A percentile compares a stretch with the other conserved stretches of the same genome.
These are phyloP conservation scores for Botryosphaeria agaves DNA, from an alignment of 2,329 filamentous ascomycete species.

Conservation along the genomic window DNA sequence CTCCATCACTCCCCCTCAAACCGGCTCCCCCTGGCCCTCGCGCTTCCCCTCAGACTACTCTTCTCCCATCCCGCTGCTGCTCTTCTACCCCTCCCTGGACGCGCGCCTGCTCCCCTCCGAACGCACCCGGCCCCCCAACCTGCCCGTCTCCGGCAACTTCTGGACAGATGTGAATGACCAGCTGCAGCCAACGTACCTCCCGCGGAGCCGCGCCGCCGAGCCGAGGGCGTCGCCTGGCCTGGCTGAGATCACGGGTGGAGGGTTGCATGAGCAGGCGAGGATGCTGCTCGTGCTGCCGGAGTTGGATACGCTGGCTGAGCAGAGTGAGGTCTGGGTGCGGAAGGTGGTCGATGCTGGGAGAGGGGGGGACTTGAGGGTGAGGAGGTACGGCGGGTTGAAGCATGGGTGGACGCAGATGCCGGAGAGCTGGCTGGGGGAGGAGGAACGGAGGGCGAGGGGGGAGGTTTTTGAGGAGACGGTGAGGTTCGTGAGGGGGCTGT, in stretches of 20 bases:
- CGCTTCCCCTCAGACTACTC: constrained; percentile 18
- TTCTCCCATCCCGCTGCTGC: constrained; percentile 19
- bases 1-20: constrained; percentile 12
- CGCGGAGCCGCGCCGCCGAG: constrained; percentile 17
- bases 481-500: constrained; percentile 11
- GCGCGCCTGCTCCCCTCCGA: constrained; percentile 22
- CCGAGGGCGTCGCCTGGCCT: constrained; percentile 23
- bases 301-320: constrained; percentile 21
- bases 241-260: constrained; percentile 7
- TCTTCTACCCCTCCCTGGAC: constrained; percentile 26
- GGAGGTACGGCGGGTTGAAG: constrained; percentile 13
- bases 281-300: constrained; percentile 24
- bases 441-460: constrained; percentile 18
- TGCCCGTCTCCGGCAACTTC: constrained; percentile 12
- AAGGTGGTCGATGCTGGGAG: constrained; percentile 15
- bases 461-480: constrained; percentile 12
- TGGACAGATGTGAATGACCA: constrained; percentile 12
- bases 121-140: constrained; percentile 15
- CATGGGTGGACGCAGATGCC: constrained; percentile 28
- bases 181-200: constrained; percentile 24
- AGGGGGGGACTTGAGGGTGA: constrained; percentile 6
- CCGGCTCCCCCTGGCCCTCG: constrained; percentile 23
- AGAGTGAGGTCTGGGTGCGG: constrained; percentile 24
- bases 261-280: constrained; percentile 20
- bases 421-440: constrained; percentile 17